Conservation (phyloP, 345 rosid genomes). For the Crucihimalaya himalaica region DNA sequence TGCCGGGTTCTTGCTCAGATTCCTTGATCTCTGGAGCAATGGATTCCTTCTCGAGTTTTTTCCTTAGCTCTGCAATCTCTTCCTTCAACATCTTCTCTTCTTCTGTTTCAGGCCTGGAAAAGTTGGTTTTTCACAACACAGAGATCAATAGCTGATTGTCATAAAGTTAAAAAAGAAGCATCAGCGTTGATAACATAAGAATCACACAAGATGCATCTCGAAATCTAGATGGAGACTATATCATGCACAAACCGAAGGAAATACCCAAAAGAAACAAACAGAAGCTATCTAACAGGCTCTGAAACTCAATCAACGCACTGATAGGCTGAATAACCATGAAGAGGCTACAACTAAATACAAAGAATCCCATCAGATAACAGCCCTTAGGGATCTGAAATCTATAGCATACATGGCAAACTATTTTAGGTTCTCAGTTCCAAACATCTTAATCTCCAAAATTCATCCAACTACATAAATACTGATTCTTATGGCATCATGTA, state of each 20-base stretch:
- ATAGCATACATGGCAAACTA: not conserved
- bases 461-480: slow-evolving; percentile 5
- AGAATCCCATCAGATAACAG: not conserved
- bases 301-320: not conserved
- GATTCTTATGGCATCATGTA: not conserved
- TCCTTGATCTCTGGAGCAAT: slow-evolving; percentile 38
- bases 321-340: not conserved
- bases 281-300: not conserved
- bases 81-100: slow-evolving; percentile 74
- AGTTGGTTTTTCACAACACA: slow-evolving; percentile 17
- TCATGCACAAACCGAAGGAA: not conserved
- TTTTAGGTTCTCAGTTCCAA: not conserved
- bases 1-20: slow-evolving; percentile 42
- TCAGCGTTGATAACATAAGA: not conserved
- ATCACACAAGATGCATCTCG: slow-evolving; percentile 9
- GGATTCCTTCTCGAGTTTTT: slow-evolving; percentile 51
- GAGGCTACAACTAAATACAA: not conserved
- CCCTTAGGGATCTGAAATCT: not conserved
- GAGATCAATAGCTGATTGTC: slow-evolving; percentile 4
- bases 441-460: not conserved
- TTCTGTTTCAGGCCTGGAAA: slow-evolving; percentile 78
- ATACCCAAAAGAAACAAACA: not conserved
- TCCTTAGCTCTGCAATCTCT: slow-evolving; percentile 63
- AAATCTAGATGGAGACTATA: not conserved
- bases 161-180: not conserved